These are phyloP conservation scores for Chrysanthemum makinoi DNA, from an alignment of 129 eudicot genomes.

Conservation along the genomic window DNA sequence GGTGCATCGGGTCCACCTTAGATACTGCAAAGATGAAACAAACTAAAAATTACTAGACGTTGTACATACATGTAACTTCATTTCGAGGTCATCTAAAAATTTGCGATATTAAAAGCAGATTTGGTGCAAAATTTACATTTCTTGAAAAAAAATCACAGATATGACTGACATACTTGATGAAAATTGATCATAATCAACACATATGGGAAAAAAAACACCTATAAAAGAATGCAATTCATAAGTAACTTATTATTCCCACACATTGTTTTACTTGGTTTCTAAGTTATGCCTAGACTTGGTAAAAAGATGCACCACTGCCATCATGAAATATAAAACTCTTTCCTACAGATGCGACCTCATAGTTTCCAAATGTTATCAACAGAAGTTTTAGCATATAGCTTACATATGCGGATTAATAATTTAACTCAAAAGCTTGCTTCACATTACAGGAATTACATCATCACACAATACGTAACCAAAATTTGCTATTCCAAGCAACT, in stretches of 20 bases:
- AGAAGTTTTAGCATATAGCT: neutral
- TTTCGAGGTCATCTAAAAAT: neutral
- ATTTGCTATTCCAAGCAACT: neutral
- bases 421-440: neutral
- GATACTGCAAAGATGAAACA: constrained; percentile 60
- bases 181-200: too few species aligned
- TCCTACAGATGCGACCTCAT: neutral
- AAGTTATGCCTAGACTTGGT: neutral
- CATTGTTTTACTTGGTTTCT: neutral
- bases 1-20: constrained; percentile 80
- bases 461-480: neutral
- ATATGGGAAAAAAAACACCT: neutral
- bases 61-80: neutral
- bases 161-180: too few species aligned
- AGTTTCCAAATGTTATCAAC: neutral
- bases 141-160: too few species aligned
- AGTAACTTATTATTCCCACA: neutral
- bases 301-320: neutral
- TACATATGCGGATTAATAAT: neutral
- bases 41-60: neutral
- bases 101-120: too few species aligned
- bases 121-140: too few species aligned
- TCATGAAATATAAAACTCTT: neutral
- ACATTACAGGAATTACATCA: neutral
- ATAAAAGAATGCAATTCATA: neutral